A percentile compares a stretch with the other conserved stretches of the same genome.
Evolutionary conservation across 2,329 filamentous ascomycete genomes (phyloP).

Genomic region (Davidsoniella eucalypti): DNA sequence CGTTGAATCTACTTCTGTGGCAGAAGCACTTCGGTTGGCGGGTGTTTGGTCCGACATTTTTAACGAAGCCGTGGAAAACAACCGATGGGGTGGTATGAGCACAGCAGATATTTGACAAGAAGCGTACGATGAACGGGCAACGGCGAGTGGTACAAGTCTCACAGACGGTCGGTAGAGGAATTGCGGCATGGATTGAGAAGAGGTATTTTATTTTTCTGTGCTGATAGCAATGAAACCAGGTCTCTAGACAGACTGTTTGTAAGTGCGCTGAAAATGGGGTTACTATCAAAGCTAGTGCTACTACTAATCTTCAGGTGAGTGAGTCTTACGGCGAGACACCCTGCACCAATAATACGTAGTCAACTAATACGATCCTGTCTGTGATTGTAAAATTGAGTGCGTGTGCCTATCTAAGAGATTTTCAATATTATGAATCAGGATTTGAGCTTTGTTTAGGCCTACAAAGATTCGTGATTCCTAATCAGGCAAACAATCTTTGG

Average conservation of each 20-base stretch:
- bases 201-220: neutral
- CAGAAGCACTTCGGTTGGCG: neutral
- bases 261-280: too few relatives aligned
- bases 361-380: too few relatives aligned
- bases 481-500: too few relatives aligned
- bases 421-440: too few relatives aligned
- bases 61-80: neutral
- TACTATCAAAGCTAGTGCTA: too few relatives aligned
- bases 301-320: neutral
- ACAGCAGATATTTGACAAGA: neutral
- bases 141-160: neutral
- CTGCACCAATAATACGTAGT: neutral
- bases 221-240: neutral
- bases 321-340: neutral
- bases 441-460: too few relatives aligned
- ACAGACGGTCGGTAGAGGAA: neutral
- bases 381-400: too few relatives aligned
- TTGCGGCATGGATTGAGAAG: constrained; percentile 3
- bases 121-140: neutral
- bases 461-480: too few relatives aligned
- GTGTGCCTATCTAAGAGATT: too few relatives aligned
- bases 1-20: neutral
- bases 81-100: neutral
- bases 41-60: constrained; percentile 10
- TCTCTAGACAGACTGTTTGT: too few relatives aligned